phyloP scores from a whole-genome alignment of 768 basidiomycete species.

The Leccinum variicolor region DNA sequence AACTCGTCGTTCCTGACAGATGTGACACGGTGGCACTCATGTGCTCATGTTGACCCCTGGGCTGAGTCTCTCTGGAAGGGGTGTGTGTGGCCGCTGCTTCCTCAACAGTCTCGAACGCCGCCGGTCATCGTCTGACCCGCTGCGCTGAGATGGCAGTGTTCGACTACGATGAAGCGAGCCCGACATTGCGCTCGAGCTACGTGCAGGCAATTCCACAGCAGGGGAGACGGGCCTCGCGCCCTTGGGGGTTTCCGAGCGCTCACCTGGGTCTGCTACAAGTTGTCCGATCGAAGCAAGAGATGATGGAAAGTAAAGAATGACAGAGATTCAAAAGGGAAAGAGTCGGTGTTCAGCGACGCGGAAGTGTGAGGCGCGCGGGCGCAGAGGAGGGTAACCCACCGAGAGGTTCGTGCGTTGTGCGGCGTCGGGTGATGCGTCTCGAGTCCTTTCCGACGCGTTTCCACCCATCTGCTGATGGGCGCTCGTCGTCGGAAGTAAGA shows the following conservation, averaged over 20 bases:
- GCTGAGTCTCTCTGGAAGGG: conserved; percentile 18
- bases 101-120: conserved; percentile 40
- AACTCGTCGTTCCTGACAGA: neutral
- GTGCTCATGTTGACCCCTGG: conserved; percentile 24
- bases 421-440: conserved; percentile 48
- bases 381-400: conserved; percentile 34
- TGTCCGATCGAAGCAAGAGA: conserved; percentile 11
- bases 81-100: conserved; percentile 42
- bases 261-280: conserved; percentile 17
- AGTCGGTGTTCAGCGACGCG: conserved; percentile 25
- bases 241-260: conserved; percentile 22
- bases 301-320: conserved; percentile 1
- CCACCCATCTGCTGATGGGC: conserved; percentile 49
- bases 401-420: conserved; percentile 51
- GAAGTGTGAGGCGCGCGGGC: conserved; percentile 28
- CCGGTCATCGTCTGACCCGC: conserved; percentile 33
- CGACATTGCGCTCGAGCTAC: conserved; percentile 29
- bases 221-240: conserved; percentile 43
- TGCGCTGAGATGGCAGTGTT: conserved; percentile 49
- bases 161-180: conserved; percentile 50
- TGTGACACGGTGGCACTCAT: conserved; percentile 4
- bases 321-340: conserved; percentile 8
- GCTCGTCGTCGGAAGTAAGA: conserved; percentile 48
- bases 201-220: conserved; percentile 42
- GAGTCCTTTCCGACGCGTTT: conserved; percentile 42